Base-by-base conservation (phyloP, 768 basidiomycete species). In the Boletus speciosus region DNA sequence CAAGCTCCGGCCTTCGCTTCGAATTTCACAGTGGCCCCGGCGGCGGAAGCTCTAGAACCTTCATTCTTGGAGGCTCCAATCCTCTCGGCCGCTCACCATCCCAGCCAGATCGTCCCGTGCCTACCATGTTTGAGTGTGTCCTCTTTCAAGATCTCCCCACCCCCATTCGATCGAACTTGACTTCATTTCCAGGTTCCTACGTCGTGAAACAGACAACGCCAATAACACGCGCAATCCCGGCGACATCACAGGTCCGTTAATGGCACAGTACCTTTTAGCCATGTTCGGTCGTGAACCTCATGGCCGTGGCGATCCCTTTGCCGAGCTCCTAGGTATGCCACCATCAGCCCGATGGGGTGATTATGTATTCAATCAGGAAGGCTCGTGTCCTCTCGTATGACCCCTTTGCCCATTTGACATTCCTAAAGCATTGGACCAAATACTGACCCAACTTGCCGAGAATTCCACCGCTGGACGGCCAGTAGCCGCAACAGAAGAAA, bases 341-440 rank as follows among this genome's bases (percentile, higher is more conserved):
- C 75, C 78, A 51, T 72, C 72, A 34, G 85, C 88, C 1, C 75
- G 83, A 63, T 81, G 86, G 81, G 94, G 94, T 4, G 94, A 97
- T 68, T 97, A 96, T 73, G 94, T 90, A 6, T 89, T 93, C 63
- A 90, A 84, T 58, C 90, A 96, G 71, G 90, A 93, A 80, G 90
- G 93, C 85, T 51, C 51, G 75, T 61, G 7, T 51, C 31, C 6
- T 31, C 10, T 41, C 38, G 16, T 48, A 16, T 43, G 0, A 34
- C 32, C 29, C 12, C 6, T 40, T 35, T 32, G 3, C 47, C 10
- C n/a, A n/a, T 47, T 55, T 62, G 4, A 71, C 43, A 1, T 12
- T 45, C 37, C 36, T 38, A 40, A 60, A 91, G 91, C 88, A 10
- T 68, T 92, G 59, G 90, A 91, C 66, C 81, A 92, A 70, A 91